Percentiles rank a stretch among this genome's conserved stretches.
phyloP scores from a whole-genome alignment of 179 eudicot genomes.

The Beta lomatogona region DNA sequence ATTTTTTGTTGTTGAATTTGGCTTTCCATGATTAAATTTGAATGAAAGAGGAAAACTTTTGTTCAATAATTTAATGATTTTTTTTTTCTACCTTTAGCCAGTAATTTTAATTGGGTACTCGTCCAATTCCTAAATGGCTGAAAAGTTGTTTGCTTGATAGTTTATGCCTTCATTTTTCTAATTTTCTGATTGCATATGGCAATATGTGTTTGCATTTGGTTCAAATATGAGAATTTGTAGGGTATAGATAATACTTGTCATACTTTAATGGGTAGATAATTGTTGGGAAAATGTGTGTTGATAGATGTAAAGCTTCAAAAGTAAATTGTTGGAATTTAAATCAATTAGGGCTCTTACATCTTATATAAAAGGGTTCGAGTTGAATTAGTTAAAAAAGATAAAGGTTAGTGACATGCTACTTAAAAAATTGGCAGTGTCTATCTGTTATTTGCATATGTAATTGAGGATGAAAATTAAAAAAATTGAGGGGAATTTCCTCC shows the following conservation, averaged over 20 bases:
- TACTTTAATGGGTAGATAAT: neutral
- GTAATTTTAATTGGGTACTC: too few relatives aligned
- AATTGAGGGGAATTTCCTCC: neutral
- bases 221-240: neutral
- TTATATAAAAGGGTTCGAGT: neutral
- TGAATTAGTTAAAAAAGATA: neutral
- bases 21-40: neutral
- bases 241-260: neutral
- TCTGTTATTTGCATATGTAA: neutral
- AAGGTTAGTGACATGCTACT: neutral
- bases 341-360: neutral
- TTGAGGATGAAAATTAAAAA: neutral
- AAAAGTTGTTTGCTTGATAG: neutral
- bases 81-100: too few relatives aligned
- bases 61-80: too few relatives aligned
- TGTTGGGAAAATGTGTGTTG: neutral
- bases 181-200: neutral
- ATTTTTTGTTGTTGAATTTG: neutral
- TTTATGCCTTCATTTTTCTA: neutral
- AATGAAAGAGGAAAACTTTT: neutral
- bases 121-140: too few relatives aligned
- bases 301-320: neutral
- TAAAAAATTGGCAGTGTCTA: neutral
- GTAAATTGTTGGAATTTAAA: neutral
- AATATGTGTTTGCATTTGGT: neutral